Evolutionary conservation across 1,284 basidiomycete genomes (phyloP), one percentile per base, ranked within the genome.

Genomic region (Pyrrhoderma noxium): DNA sequence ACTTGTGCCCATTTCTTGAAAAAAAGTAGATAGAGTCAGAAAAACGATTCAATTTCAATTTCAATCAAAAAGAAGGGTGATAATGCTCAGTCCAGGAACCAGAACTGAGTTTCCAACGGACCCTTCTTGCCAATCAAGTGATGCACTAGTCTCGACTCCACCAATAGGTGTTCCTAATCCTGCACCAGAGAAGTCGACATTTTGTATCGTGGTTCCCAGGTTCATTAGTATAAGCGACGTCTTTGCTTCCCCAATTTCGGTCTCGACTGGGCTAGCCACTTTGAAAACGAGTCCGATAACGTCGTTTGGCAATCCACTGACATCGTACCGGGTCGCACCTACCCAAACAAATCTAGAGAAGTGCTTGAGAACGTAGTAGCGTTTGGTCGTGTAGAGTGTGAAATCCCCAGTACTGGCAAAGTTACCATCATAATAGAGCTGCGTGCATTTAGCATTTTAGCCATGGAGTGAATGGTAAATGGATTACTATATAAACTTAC

Each of bases 351-450:
- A 59, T 9, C 51, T 36, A n/a, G 57, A 22, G 46, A 59, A 59
- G 49, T 60, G 59, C 42, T 57, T 56, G 47, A 60, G 45, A 34
- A 60, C 49, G 44, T 46, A 57, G 46, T 51, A 59, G n/a, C 59
- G 59, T 48, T 60, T 60, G 14, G 59, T 59, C 19, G 45, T 45
- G 54, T 54, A 56, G 42, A 60, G 9, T 8, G 22, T 47, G 45
- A 53, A 55, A 50, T 58, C 56, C 21, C 50, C 43, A 38, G 54
- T 59, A 14, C 56, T 55, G 22, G 57, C 53, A 46, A 47, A 60
- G 21, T 49, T 40, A 9, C 57, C 54, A 49, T 60, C 60, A 50
- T 62, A 62, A 44, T 61, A 61, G 23, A 59, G 47, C 51, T 55
- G 43, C n/a, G n/a, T n/a, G n/a, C n/a, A n/a, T n/a, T n/a, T n/a